Evolutionary conservation across 169 alveolate genomes (phyloP), one percentile per base, ranked within the genome.

Genomic region (Cryptosporidium ryanae): DNA sequence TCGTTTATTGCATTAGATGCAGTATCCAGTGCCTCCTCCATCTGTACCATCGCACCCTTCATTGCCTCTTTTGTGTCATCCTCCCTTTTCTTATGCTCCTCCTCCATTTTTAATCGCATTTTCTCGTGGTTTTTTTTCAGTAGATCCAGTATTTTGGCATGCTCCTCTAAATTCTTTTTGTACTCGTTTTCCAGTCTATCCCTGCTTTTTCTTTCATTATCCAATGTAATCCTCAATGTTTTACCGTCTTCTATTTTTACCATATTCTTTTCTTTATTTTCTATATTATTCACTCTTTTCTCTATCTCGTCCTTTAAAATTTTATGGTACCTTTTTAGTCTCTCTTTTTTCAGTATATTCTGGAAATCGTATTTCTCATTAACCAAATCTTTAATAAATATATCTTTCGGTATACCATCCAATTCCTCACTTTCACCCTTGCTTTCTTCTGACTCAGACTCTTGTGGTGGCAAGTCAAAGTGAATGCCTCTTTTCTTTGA

Each of bases 101-200:
- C 87, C 76, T 76, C 64, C 87, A 76, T 57, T 25, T 76, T 76
- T 43, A 57, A 44, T 38, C 87, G 87, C 29, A 76, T 21, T 29
- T 76, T 76, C 12, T 59, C 87, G 10, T 76, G 87, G 15, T 76
- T 76, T 52, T 76, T 76, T 49, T 76, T 76, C 32, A 76, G 21
- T n/a, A 76, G 25, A 34, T 76, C 87, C 23, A 76, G 13, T 21
- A 76, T 76, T 59, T 76, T 76, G 8, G 87, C 87, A 48, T 76
- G 87, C 29, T 76, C 87, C 18, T 76, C 87, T 32, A 76, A 61
- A 55, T 76, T 76, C 21, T 59, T 76, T 63, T 76, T 76, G 21
- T 76, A 76, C 61, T 76, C 87, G 2, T 44, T 55, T 27, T 76
- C 87, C 32, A 76, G 21, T 34, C 63, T 31, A 25, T 76, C 87